These are phyloP conservation scores for Ichthyophthirius multifiliis DNA, from an alignment of 169 alveolate species.

Conservation along the genomic window DNA sequence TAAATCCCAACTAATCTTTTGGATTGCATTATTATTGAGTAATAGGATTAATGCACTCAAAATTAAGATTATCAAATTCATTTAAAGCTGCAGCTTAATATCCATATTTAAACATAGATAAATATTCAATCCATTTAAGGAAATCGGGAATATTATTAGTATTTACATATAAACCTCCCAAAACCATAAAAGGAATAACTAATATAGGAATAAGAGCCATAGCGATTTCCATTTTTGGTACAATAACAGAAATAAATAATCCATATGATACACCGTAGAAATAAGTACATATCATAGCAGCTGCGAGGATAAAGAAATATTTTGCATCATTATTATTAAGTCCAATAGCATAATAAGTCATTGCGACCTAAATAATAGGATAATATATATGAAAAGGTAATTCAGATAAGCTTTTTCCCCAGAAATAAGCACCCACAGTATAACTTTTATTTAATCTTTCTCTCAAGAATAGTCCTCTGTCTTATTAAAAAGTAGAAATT, in stretches of 20 bases:
- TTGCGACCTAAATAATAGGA: constrained; percentile 32
- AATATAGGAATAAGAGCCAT: constrained; percentile 54
- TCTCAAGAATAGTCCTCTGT: constrained; percentile 64
- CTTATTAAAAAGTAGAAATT: constrained; percentile 24
- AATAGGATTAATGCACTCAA: not conserved
- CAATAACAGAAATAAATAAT: constrained; percentile 18
- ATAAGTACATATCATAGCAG: constrained; percentile 18
- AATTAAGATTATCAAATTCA: not conserved
- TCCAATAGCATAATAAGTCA: constrained; percentile 49
- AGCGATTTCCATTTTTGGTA: constrained; percentile 33
- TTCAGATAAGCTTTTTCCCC: constrained; percentile 48
- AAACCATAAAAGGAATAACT: constrained; percentile 64
- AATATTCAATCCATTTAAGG: constrained; percentile 43
- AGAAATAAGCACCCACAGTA: constrained; percentile 47
- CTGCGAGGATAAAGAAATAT: constrained; percentile 11
- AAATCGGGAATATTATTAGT: constrained; percentile 47
- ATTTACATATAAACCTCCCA: constrained; percentile 73
- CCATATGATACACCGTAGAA: constrained; percentile 31
- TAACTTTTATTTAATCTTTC: constrained; percentile 54
- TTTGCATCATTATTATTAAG: not conserved
- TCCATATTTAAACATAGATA: constrained; percentile 64
- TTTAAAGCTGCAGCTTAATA: constrained; percentile 46
- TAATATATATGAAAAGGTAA: constrained; percentile 40
- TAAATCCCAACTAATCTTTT: constrained; percentile 1
- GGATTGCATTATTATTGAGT: constrained; percentile 3